Evolutionary conservation across 139 green algal genomes (phyloP).

Genomic region (Closterium sp.): DNA sequence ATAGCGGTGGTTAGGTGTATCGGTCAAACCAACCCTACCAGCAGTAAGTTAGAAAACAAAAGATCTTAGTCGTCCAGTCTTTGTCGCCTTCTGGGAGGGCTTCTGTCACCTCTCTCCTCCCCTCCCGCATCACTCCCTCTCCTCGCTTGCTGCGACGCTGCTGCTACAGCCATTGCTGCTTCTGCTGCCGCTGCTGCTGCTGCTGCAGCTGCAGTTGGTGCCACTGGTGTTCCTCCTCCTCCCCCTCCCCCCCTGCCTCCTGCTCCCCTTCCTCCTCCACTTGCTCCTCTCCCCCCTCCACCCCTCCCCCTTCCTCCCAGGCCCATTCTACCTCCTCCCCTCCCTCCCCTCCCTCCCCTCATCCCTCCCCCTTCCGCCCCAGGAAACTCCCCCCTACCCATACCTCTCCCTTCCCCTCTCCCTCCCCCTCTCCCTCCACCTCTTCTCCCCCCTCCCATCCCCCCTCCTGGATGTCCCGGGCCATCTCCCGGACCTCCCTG

Average conservation of each 20-base stretch:
- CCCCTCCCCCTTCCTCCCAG: background rate
- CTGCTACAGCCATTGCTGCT: background rate
- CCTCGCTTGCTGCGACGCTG: background rate
- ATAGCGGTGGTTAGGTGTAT: too few species aligned
- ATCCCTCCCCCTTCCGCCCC: background rate
- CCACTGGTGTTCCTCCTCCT: background rate
- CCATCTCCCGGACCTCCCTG: background rate
- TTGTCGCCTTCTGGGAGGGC: background rate
- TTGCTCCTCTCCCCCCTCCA: background rate
- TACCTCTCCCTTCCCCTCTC: background rate
- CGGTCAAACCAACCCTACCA: too few species aligned
- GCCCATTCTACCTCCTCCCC: background rate
- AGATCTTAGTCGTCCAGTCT: background rate
- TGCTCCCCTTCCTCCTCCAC: background rate
- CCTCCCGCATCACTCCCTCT: background rate
- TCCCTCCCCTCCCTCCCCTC: background rate
- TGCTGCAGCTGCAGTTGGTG: background rate
- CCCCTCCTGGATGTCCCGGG: background rate
- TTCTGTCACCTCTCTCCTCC: background rate
- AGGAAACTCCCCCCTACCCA: background rate
- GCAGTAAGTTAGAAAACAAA: too few species aligned
- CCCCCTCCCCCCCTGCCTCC: too few species aligned
- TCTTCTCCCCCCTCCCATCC: background rate
- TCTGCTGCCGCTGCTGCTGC: background rate
- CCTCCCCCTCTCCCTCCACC: background rate